A percentile compares a stretch with the other conserved stretches of the same genome.
Evolutionary conservation across 768 basidiomycete genomes (phyloP).

Genomic region (Leucosporidium creatinivorum): DNA sequence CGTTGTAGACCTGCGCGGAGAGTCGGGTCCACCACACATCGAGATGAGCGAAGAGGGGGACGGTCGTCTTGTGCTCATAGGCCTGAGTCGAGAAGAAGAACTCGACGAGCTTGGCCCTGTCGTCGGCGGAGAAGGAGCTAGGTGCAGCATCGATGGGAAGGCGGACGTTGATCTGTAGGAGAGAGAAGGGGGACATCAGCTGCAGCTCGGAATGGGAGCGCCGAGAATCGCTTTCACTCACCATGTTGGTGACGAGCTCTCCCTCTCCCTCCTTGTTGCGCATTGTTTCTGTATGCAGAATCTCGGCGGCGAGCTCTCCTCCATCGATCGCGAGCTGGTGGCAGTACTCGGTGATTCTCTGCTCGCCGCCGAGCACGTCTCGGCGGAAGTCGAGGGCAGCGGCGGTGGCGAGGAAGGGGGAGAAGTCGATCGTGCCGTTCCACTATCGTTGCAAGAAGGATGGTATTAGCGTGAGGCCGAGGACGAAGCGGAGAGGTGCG

Average conservation of each 20-base stretch:
- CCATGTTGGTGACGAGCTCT: constrained; percentile 66
- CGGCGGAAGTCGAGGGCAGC: constrained; percentile 65
- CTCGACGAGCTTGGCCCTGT: not conserved
- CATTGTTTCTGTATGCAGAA: constrained; percentile 58
- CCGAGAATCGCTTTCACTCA: too few relatives aligned
- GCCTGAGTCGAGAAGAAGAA: constrained; percentile 7
- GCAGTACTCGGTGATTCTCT: constrained; percentile 62
- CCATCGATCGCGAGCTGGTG: constrained; percentile 62
- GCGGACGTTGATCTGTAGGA: constrained; percentile 34
- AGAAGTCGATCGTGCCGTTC: constrained; percentile 40
- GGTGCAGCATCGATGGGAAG: constrained; percentile 17
- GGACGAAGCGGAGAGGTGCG: too few relatives aligned
- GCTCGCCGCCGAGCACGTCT: constrained; percentile 63
- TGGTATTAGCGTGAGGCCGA: too few relatives aligned
- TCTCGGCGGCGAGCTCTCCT: constrained; percentile 54
- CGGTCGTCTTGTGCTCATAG: not conserved
- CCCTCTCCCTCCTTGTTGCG: constrained; percentile 49
- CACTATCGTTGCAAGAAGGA: constrained; percentile 23
- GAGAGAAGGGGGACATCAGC: too few relatives aligned
- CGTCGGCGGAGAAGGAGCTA: not conserved
- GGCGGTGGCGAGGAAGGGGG: constrained; percentile 34
- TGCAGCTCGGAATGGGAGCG: too few relatives aligned
- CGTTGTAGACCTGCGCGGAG: constrained; percentile 34
- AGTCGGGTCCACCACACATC: constrained; percentile 8
- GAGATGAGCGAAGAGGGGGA: constrained; percentile 7